Evolutionary conservation across 2,329 filamentous ascomycete species (phyloP), one percentile per base, ranked within the genome.

Genomic region (Colletotrichum musicola): DNA sequence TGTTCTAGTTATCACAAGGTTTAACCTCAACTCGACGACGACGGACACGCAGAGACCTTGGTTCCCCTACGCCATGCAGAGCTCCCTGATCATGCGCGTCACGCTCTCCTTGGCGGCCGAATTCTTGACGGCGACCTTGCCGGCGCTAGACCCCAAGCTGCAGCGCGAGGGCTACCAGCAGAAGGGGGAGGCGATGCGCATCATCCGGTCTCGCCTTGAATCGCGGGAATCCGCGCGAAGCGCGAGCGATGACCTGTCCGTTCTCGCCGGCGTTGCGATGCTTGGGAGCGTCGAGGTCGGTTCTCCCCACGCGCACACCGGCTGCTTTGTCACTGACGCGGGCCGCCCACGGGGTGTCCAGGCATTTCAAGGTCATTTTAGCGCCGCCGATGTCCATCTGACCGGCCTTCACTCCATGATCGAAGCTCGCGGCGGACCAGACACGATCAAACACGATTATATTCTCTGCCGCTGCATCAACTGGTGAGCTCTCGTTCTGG

Each of bases 51-150:
- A 71, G 40, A 51, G 70, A 25, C 71, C 71, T 30, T 71, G 71
- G 69, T 71, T 72, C 18, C 71, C 69, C 4, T 71, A 71, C 14
- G 71, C 71, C 47, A 72, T 71, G 71, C 69, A 69, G 59, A 72
- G 65, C 56, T 42, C 62, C 6, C 50, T 72, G 35, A 59, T 72
- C 62, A 55, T 72, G 69, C 71, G 69, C 18, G 65, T 61, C 12
- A 72, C 71, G 2, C 46, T 71, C 7, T 65, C 71, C 12, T 30
- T 72, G 51, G 62, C 71, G 3, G 71, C 71, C 14, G 71, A 68
- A 16, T 72, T 71, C 42, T 53, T 68, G 50, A 53, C 58, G 1
- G 47, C 64, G 9, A 59, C 61, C 27, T 55, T 71, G 58, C 71
- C 71, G 30, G 49, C 25, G 13, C 62, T 57, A 12, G 69, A 72